Evolutionary conservation across 2,329 filamentous ascomycete genomes (phyloP), one percentile per base, ranked within the genome.

Genomic region (Coniochaeta sp.): DNA sequence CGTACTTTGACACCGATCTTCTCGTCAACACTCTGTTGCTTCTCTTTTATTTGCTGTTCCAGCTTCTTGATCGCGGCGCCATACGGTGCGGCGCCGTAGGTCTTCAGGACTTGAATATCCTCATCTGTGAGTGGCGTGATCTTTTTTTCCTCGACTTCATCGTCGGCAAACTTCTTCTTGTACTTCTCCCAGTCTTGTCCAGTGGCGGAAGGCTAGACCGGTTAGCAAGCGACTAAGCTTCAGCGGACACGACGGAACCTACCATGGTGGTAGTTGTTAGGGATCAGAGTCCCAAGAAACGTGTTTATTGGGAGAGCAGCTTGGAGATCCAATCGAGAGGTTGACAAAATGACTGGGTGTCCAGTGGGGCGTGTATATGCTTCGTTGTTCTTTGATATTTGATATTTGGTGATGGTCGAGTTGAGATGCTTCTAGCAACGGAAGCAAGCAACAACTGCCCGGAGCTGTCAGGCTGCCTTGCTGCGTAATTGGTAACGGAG

Each of bases 31-130:
- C 92, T 96, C 71, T 91, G 89, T 78, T 99, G 95, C 77, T 96
- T 96, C 75, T 99, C 95, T 77, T 98, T 99, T 82, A 99, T 98
- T 79, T 97, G 90, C 77, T 98, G 96, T 79, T 99, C 95, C 64
- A 99, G 89, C 79, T 95, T 96, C 85, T 96, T 97, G 72, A 99
- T 81, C 62, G 91, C 89, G 55, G 91, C 89, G 66, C 91, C 93
- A 72, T 99, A 99, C 34, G 95, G 95, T 61, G 95, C 95, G 38
- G 93, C 93, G 70, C 96, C 96, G 77, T 99, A 99, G 63, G 95
- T 99, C 82, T 98, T 99, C 69, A 99, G 86, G 66, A 99, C 95
- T 80, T 97, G 93, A 71, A 99, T 99, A 81, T 99, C 95, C 81
- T 98, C 95, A 80, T 98, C 95, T 68, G 93, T 89, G 64, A 99